Evolutionary conservation across 2,329 filamentous ascomycete genomes (phyloP).

Genomic region (Aspergillus oerlinghausenensis): DNA sequence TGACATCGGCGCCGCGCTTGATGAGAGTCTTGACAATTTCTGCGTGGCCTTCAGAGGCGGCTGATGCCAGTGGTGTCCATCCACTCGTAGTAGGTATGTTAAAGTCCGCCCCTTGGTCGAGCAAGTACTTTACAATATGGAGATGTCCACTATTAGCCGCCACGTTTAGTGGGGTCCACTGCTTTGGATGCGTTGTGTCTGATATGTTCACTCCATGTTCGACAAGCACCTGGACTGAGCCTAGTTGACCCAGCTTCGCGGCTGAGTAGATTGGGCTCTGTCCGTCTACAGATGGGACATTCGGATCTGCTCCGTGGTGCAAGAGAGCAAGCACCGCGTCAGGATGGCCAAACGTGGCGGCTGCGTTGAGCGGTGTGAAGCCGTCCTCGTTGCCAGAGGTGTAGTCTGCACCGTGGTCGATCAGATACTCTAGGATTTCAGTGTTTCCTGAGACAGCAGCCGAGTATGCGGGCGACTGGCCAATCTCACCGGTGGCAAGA

Average conservation of each 20-base stretch:
- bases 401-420: background rate
- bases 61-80: background rate
- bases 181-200: background rate
- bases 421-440: background rate
- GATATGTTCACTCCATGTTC: background rate
- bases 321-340: background rate
- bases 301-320: background rate
- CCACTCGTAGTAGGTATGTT: background rate
- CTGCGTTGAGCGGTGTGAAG: constrained; percentile 1
- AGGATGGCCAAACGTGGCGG: background rate
- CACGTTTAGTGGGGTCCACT: background rate
- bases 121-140: background rate
- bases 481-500: background rate
- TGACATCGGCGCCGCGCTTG: background rate
- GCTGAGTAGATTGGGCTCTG: constrained; percentile 1
- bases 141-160: background rate
- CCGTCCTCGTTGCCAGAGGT: background rate
- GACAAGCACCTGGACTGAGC: background rate
- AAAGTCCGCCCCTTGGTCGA: background rate
- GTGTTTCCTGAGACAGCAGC: background rate
- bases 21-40: background rate
- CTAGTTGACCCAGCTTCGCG: background rate
- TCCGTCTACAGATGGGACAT: background rate
- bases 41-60: background rate
- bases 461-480: constrained; percentile 1